Base-by-base conservation (phyloP, 2,329 filamentous ascomycete genomes). In the Microcera coccophila region DNA sequence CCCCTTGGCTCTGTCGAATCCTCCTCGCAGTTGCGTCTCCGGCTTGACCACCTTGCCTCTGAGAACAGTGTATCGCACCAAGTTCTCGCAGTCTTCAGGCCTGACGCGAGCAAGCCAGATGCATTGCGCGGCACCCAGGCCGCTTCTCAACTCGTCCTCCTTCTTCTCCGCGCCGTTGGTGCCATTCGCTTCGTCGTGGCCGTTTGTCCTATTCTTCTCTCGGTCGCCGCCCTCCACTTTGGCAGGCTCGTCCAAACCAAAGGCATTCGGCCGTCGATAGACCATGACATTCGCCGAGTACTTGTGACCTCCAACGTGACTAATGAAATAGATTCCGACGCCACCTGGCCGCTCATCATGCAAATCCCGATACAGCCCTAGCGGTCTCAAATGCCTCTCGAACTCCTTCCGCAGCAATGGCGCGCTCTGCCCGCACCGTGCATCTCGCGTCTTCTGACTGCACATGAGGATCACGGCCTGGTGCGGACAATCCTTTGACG, bases 41-140 rank as follows among this genome's bases (percentile, higher is more conserved):
- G 90, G 88, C 74, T 96, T 95, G 39, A 97, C 82, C 19, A 97
- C 81, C 72, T 96, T 97, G 18, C 93, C 93, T 70, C 95, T 86
- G 58, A 97, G 65, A 3, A 98, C 78, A 0, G 93, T 97, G 63
- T 86, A 96, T 60, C 81, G 78, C 33, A 98, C 81, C 47, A 98
- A 81, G 50, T 93, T 94, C 74, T 96, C 90, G 59, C 90, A 95
- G 61, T 97, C 89, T 68, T 94, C 86, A 0, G 91, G 91, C 60
- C 73, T 69, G 15, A 96, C 83, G 44, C 91, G 74, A 16, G 88
- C 91, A 35, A 96, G 73, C 91, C 91, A 96, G 55, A 96, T 94
- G 49, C 90, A 91, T 71, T 96, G 90, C 35, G 79, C 82, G 1
- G 89, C 90, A 42, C 84, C 84, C 3, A 74, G 66, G 29, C 69